A percentile compares a stretch with the other conserved stretches of the same genome.
Conservation (phyloP, 2,329 filamentous ascomycete genomes). For the Botrytis fragariae region DNA sequence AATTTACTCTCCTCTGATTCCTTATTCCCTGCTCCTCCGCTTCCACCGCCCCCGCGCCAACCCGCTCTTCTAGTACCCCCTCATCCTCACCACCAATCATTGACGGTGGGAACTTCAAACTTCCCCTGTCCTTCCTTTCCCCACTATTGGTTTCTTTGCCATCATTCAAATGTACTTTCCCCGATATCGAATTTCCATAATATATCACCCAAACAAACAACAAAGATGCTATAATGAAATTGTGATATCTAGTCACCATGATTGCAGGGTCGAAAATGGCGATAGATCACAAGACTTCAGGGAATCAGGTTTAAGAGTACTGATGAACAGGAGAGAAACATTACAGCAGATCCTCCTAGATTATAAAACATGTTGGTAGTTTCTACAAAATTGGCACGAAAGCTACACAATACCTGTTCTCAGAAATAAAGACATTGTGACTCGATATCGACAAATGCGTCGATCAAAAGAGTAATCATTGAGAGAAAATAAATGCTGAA, state of each 20-base stretch:
- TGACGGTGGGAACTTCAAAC: neutral
- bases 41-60: neutral
- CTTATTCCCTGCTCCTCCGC: neutral
- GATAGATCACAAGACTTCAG: neutral
- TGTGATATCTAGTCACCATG: conserved; percentile 1
- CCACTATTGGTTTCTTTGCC: neutral
- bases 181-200: neutral
- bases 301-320: no score
- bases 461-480: neutral
- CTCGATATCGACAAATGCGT: neutral
- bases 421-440: neutral
- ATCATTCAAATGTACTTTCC: neutral
- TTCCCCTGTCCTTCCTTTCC: no score
- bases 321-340: neutral
- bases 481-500: neutral
- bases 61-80: no score
- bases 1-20: neutral
- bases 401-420: neutral
- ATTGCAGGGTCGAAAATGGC: neutral
- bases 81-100: neutral
- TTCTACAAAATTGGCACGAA: neutral
- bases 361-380: neutral
- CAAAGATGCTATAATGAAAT: neutral
- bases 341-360: neutral
- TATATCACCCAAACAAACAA: conserved; percentile 2